Conservation (phyloP, 1,139 yeast species). For the Taiozyma sp. region DNA sequence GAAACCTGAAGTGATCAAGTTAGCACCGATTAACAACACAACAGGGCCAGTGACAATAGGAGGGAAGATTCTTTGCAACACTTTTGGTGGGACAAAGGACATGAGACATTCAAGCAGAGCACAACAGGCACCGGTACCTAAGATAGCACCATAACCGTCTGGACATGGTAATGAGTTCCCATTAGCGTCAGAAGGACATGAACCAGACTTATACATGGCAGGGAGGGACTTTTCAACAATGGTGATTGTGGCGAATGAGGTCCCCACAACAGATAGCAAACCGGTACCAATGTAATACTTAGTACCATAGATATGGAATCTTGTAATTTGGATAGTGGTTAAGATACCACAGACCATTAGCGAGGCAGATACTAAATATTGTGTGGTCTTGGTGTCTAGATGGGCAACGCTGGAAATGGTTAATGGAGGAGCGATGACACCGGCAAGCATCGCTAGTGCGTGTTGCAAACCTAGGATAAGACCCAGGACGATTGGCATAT, state of each 20-base stretch:
- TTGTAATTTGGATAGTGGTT: conserved; percentile 71
- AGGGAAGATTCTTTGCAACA: conserved; percentile 72
- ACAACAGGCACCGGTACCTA: conserved; percentile 74
- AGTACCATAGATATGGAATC: conserved; percentile 69
- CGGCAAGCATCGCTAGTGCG: conserved; percentile 85
- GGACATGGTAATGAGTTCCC: conserved; percentile 78
- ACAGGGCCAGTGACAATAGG: conserved; percentile 93
- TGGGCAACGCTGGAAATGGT: conserved; percentile 64
- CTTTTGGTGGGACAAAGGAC: conserved; percentile 71
- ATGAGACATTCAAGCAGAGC: conserved; percentile 66
- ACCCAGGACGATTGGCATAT: conserved; percentile 76
- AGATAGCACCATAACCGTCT: conserved; percentile 78
- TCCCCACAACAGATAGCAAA: conserved; percentile 81
- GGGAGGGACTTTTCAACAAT: conserved; percentile 75
- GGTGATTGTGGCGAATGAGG: conserved; percentile 82
- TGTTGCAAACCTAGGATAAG: conserved; percentile 81
- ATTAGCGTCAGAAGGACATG: conserved; percentile 51
- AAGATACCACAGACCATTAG: conserved; percentile 72
- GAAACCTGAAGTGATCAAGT: conserved; percentile 69
- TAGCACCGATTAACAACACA: conserved; percentile 73
- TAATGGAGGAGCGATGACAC: conserved; percentile 79
- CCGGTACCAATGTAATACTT: conserved; percentile 84
- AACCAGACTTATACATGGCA: conserved; percentile 70
- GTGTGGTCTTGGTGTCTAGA: conserved; percentile 43
- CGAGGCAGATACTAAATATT: conserved; percentile 74